Evolutionary conservation across 495 filamentous ascomycete species (phyloP), one percentile per base, ranked within the genome.

Genomic region (Jackrogersella minutella): DNA sequence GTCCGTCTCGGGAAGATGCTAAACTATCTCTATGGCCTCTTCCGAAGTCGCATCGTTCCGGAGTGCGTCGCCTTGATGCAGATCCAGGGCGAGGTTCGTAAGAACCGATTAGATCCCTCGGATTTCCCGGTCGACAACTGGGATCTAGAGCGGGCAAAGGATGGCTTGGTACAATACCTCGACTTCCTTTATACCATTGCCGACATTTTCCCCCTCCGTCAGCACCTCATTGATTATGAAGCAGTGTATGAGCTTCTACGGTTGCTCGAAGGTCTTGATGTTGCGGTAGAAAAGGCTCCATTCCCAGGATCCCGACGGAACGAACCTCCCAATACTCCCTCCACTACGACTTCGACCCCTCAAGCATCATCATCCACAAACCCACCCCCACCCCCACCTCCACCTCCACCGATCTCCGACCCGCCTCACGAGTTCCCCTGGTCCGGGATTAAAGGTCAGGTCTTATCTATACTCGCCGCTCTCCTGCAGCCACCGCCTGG

Each of bases 81-180:
- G 68, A 85, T 96, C 11, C 93, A 97, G 78, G 90, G 90, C n/a
- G 88, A 96, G 68, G 95, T 97, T 52, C 88, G 91, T 19, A 76
- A 76, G 37, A 72, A 70, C 16, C 56, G 70, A 31, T 64, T 74
- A 22, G 79, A 82, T 30, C 75, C 81, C 0, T 87, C 91, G 63
- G 93, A 96, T 74, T 97, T 97, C 71, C 93, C 93, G 3, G 87
- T 97, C 37, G 95, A 97, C 68, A 84, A 93, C 28, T 97, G 93
- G 93, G 93, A 97, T 71, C 95, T 97, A 88, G 93, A 97, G 73
- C 87, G 93, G 14, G 93, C 84, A 17, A 84, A 84, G 56, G 84
- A 97, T 70, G 93, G 93, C 13, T 87, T 97, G 10, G 92, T 93
- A 52, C 93, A 97, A 73, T 96, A 93, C 75, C 84, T 97, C 5